Base-by-base conservation (phyloP, 2,329 filamentous ascomycete species). In the Epichloe brachyelytri region DNA sequence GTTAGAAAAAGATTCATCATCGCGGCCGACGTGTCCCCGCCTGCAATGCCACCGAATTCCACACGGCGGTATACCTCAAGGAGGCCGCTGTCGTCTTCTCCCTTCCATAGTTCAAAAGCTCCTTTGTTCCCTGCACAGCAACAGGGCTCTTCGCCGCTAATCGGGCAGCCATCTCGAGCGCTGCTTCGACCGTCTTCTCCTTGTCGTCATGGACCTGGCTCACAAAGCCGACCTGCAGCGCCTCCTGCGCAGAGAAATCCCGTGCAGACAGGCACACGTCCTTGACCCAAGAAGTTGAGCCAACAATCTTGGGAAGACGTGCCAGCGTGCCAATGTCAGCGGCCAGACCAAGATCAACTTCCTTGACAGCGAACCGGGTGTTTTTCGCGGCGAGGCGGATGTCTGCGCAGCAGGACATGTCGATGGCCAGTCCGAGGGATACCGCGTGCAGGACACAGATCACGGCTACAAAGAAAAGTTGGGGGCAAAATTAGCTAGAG, bases 31-130 rank as follows among this genome's bases (percentile, higher is more conserved):
- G 95, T 77, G 72, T 97, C 91, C 49, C 72, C 6, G 87, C 86
- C 72, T 96, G 90, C 59, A 95, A 63, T 62, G 86, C 86, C 2
- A 82, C 85, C 59, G 81, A 78, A 63, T 97, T 97, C 91, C 90
- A 96, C 1, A 93, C 76, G 11, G 80, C 77, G 4, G 90, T 95
- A 67, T 95, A 96, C 52, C 80, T 79, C 64, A 97, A 69, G 45
- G 83, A 88, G 58, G 95, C 88, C 44, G 78, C 79, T 30, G 95
- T 80, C 2, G 76, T 74, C 64, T 89, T 80, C 65, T 95, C 90
- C 59, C 87, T 77, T 36, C 83, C 85, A 62, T 84, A 88, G 66
- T 93, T 89, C 62, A 95, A 64, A 55, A 95, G 68, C 69, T 93
- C 86, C 72, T 95, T 95, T 8, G 89, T 95, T 5, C 86, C 84